phyloP scores from a whole-genome alignment of 2,329 filamentous ascomycete species.

The Paecilomyces formosus region DNA sequence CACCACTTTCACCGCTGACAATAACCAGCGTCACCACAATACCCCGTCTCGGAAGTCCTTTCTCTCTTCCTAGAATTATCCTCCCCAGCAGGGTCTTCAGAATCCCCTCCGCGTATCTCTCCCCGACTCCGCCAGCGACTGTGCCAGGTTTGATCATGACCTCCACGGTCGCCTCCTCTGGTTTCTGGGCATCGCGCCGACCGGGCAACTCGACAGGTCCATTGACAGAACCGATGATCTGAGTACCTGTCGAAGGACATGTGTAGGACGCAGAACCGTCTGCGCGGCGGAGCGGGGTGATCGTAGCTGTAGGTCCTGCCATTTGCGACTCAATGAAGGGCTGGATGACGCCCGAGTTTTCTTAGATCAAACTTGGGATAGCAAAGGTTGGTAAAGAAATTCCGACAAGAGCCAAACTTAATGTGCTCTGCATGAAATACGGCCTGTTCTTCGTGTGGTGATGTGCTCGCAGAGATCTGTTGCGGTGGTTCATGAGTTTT shows the following conservation, averaged over 20 bases:
- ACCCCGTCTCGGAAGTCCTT: conserved; percentile 32
- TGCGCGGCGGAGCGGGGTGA: conserved; percentile 27
- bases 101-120: conserved; percentile 69
- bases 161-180: conserved; percentile 85
- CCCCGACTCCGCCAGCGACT: conserved; percentile 75
- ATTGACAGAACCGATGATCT: conserved; percentile 78
- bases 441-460: not conserved
- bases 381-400: not conserved
- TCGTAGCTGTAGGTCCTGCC: conserved; percentile 26
- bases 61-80: conserved; percentile 37
- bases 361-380: not conserved
- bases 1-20: conserved; percentile 24
- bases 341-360: not conserved
- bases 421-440: too few species aligned
- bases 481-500: not conserved
- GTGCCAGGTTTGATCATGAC: conserved; percentile 80
- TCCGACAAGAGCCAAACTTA: too few species aligned
- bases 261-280: conserved; percentile 36
- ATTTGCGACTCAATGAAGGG: conserved; percentile 15
- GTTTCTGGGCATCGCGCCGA: conserved; percentile 72
- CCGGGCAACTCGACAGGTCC: conserved; percentile 79
- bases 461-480: not conserved
- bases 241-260: conserved; percentile 54
- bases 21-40: conserved; percentile 38
- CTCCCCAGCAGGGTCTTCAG: conserved; percentile 29